Percentiles rank a stretch among this genome's conserved stretches.
phyloP scores from a whole-genome alignment of 2,329 filamentous ascomycete species.

The Fusarium sp. region DNA sequence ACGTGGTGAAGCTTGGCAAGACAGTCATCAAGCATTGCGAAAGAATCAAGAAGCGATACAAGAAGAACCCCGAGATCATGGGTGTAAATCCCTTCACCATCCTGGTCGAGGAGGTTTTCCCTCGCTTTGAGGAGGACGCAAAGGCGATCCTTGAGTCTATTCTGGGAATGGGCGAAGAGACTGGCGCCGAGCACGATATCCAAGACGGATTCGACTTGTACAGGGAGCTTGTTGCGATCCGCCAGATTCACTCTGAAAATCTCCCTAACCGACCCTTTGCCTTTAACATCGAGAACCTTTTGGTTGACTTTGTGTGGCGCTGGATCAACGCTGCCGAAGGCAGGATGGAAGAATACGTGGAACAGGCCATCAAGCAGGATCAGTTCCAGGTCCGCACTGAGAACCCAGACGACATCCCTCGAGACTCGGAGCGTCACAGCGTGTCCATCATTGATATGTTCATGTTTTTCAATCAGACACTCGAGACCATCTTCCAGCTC shows the following conservation, averaged over 20 bases:
- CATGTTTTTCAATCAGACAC: slow-evolving; percentile 89
- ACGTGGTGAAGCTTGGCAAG: slow-evolving; percentile 90
- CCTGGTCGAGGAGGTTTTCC: slow-evolving; percentile 84
- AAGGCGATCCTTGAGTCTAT: slow-evolving; percentile 86
- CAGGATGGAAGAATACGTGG: slow-evolving; percentile 85
- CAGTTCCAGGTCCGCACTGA: slow-evolving; percentile 80
- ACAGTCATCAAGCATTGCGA: slow-evolving; percentile 86
- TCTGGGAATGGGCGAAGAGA: slow-evolving; percentile 75
- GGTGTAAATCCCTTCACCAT: slow-evolving; percentile 74
- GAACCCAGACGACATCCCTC: slow-evolving; percentile 69
- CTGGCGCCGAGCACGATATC: slow-evolving; percentile 80
- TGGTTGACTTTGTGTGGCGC: slow-evolving; percentile 94
- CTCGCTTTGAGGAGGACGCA: slow-evolving; percentile 90
- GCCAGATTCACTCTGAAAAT: slow-evolving; percentile 80
- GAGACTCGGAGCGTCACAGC: slow-evolving; percentile 89
- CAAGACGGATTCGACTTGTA: slow-evolving; percentile 96
- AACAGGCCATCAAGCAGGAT: slow-evolving; percentile 91
- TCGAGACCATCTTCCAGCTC: slow-evolving; percentile 86
- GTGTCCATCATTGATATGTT: slow-evolving; percentile 94
- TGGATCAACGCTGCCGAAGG: slow-evolving; percentile 88
- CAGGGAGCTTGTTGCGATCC: slow-evolving; percentile 85
- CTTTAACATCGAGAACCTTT: slow-evolving; percentile 86
- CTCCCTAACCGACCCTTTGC: slow-evolving; percentile 80
- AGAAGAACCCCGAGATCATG: slow-evolving; percentile 87
- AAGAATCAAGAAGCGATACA: slow-evolving; percentile 91